Conservation (phyloP, 176 grass and related monocot genomes). For the Alloteropsis semialata region DNA sequence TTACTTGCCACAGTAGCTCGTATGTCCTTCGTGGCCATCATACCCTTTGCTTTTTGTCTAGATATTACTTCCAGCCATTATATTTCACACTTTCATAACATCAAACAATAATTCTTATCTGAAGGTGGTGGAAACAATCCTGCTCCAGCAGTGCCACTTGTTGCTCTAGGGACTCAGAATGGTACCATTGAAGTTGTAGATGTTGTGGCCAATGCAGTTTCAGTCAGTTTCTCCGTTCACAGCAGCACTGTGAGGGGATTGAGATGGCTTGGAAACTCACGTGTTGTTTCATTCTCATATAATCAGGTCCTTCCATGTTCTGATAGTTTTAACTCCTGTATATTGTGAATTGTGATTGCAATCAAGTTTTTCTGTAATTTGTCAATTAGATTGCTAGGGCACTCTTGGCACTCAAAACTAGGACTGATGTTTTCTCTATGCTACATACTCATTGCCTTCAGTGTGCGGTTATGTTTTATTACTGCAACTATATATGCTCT, state of each 20-base stretch:
- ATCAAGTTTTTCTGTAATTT: constrained; percentile 17
- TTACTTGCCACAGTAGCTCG: constrained; percentile 95
- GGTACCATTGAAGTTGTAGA: constrained; percentile 89
- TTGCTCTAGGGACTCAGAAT: constrained; percentile 92
- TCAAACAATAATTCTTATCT: constrained; percentile 31
- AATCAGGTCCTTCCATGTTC: constrained; percentile 57
- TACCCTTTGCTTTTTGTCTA: constrained; percentile 15
- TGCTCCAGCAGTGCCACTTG: constrained; percentile 95
- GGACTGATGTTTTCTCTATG: not conserved
- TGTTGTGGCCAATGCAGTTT: constrained; percentile 78
- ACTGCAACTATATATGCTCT: not conserved
- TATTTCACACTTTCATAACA: constrained; percentile 12
- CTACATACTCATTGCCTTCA: not conserved
- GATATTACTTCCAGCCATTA: constrained; percentile 26
- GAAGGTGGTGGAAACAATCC: constrained; percentile 99
- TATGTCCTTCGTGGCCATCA: constrained; percentile 45
- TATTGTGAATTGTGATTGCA: constrained; percentile 33
- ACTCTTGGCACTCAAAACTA: constrained; percentile 2
- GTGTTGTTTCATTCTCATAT: constrained; percentile 96
- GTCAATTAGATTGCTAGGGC: not conserved
- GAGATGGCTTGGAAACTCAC: constrained; percentile 98
- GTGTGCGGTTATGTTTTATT: not conserved
- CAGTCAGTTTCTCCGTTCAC: constrained; percentile 92
- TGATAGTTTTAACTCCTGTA: constrained; percentile 27
- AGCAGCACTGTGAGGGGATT: constrained; percentile 71